These are phyloP conservation scores for Aspergillus haitiensis DNA, from an alignment of 495 filamentous ascomycete species.

Conservation along the genomic window DNA sequence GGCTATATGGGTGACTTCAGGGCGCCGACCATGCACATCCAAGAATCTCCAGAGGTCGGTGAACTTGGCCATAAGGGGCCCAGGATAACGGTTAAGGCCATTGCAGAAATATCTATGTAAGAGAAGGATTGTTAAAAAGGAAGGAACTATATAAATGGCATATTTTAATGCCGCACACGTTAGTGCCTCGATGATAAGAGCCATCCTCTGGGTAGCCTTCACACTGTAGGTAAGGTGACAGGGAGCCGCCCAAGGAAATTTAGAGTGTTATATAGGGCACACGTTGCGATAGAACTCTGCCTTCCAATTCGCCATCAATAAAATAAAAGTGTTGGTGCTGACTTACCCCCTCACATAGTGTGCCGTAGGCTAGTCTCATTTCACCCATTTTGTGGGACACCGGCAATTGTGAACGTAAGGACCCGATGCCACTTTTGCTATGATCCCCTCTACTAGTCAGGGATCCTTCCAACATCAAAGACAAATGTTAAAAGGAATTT, in stretches of 20 bases:
- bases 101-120: conserved; percentile 8
- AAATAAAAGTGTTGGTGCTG: too few species aligned
- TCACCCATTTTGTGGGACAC: background rate
- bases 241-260: background rate
- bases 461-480: background rate
- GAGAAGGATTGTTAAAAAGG: background rate
- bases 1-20: conserved; percentile 63
- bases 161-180: background rate
- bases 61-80: conserved; percentile 64
- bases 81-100: conserved; percentile 40
- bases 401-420: conserved; percentile 11
- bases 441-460: background rate
- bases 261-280: background rate
- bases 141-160: conserved; percentile 7
- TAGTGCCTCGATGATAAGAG: conserved; percentile 6
- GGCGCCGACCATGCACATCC: conserved; percentile 60
- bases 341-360: background rate
- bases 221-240: background rate
- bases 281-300: background rate
- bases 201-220: conserved; percentile 4
- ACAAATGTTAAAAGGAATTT: background rate
- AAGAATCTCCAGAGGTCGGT: conserved; percentile 70
- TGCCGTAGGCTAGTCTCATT: background rate
- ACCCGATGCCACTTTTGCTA: conserved; percentile 3
- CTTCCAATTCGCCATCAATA: background rate